These are phyloP conservation scores for Dispira simplex DNA, from an alignment of 192 early-diverging fungal species.

Conservation along the genomic window DNA sequence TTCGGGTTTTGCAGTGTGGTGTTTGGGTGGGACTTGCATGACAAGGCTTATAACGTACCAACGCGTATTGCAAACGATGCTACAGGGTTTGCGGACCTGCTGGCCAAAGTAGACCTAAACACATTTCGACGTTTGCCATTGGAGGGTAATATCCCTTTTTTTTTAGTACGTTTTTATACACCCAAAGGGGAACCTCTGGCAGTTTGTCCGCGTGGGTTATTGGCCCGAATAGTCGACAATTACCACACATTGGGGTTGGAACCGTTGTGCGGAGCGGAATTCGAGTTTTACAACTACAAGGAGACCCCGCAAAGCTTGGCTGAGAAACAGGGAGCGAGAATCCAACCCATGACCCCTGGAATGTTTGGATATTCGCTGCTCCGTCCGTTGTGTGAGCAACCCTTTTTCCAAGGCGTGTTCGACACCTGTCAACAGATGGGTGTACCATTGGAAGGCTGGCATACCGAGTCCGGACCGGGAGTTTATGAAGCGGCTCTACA, in stretches of 20 bases:
- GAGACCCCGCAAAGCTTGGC: constrained; percentile 53
- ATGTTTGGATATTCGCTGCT: constrained; percentile 73
- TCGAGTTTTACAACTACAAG: constrained; percentile 72
- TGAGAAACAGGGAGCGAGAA: constrained; percentile 36
- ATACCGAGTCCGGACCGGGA: constrained; percentile 74
- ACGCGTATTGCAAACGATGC: constrained; percentile 23
- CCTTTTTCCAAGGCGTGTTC: constrained; percentile 55
- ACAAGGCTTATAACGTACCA: constrained; percentile 36
- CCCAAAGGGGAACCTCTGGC: constrained; percentile 38
- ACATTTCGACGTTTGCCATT: constrained; percentile 55
- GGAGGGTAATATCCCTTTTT: constrained; percentile 57
- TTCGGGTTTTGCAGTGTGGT: constrained; percentile 70
- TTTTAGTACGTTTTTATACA: constrained; percentile 48
- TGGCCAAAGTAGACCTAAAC: constrained; percentile 44
- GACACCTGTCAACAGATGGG: constrained; percentile 38
- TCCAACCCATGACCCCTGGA: constrained; percentile 48
- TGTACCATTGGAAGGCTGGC: constrained; percentile 55
- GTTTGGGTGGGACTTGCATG: constrained; percentile 70
- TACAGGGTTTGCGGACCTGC: constrained; percentile 39
- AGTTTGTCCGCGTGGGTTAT: constrained; percentile 42
- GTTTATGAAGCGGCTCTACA: constrained; percentile 64
- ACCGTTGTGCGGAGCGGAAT: constrained; percentile 41
- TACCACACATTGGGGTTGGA: constrained; percentile 22
- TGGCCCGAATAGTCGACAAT: constrained; percentile 29
- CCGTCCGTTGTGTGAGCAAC: constrained; percentile 45